These are phyloP conservation scores for Vigna nakashimae DNA, from an alignment of 306 rosid species.

Conservation along the genomic window DNA sequence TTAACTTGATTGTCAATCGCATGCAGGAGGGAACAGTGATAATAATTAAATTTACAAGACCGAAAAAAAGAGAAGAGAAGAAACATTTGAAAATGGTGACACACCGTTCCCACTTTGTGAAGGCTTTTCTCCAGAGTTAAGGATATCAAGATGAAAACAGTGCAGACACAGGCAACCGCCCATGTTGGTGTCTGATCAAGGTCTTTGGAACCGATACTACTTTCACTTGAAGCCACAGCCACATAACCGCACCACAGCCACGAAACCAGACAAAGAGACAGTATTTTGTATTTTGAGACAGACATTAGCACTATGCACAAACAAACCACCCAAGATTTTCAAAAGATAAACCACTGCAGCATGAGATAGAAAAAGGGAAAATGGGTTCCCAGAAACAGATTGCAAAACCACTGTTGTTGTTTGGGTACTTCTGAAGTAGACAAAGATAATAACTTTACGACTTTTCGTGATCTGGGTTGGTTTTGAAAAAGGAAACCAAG, in stretches of 20 bases:
- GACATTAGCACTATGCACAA: slow-evolving; percentile 7
- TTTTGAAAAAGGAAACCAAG: background rate
- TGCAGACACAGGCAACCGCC: slow-evolving; percentile 90
- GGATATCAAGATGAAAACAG: slow-evolving; percentile 78
- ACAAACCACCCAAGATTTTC: slow-evolving; percentile 23
- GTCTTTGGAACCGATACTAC: slow-evolving; percentile 46
- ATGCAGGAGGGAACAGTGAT: background rate
- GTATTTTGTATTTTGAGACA: slow-evolving; percentile 35
- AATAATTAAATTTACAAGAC: background rate
- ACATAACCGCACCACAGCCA: slow-evolving; percentile 37
- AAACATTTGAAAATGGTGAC: slow-evolving; percentile 29
- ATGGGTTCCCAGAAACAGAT: slow-evolving; percentile 7
- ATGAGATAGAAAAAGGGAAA: background rate
- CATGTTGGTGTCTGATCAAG: slow-evolving; percentile 92
- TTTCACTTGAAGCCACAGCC: slow-evolving; percentile 62
- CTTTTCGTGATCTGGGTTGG: slow-evolving; percentile 13
- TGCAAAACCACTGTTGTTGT: background rate
- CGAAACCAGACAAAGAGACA: slow-evolving; percentile 27
- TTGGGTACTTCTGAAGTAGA: background rate
- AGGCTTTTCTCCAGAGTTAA: slow-evolving; percentile 70
- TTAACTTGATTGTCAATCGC: slow-evolving; percentile 24
- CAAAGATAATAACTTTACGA: slow-evolving; percentile 14
- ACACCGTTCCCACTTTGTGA: slow-evolving; percentile 80
- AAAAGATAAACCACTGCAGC: background rate
- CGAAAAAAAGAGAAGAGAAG: background rate